Conservation (phyloP, 177 flowering plant species). For the Tripterygium wilfordii region DNA sequence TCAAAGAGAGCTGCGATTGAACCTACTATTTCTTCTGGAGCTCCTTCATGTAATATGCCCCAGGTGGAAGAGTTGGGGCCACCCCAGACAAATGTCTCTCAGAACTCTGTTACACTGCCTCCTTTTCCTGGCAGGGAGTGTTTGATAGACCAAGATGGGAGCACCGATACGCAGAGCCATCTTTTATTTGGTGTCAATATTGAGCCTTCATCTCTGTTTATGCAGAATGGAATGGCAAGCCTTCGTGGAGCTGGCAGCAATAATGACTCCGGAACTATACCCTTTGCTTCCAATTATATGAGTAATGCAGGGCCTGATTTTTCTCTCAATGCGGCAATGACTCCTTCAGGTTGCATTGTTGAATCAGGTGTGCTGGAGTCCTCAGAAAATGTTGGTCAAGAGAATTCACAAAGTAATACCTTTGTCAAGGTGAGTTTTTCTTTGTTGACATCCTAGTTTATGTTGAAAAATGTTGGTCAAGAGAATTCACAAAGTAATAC, state of each 20-base stretch:
- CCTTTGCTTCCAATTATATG: slow-evolving; percentile 49
- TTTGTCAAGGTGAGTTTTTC: slow-evolving; percentile 88
- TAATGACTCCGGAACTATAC: slow-evolving; percentile 45
- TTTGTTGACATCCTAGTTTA: no score
- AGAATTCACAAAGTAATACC: slow-evolving; percentile 53
- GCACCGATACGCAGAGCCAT: slow-evolving; percentile 59
- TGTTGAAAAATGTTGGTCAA: slow-evolving; percentile 60
- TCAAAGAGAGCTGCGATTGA: slow-evolving; percentile 62
- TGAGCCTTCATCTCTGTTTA: slow-evolving; percentile 63
- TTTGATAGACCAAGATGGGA: slow-evolving; percentile 47
- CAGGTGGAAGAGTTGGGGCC: slow-evolving; percentile 50
- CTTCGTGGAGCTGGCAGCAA: slow-evolving; percentile 52
- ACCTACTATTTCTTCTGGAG: slow-evolving; percentile 41
- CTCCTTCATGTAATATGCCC: slow-evolving; percentile 35
- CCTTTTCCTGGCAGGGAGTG: slow-evolving; percentile 93
- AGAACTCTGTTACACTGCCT: slow-evolving; percentile 53
- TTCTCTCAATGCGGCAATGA: slow-evolving; percentile 47
- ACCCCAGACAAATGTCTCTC: slow-evolving; percentile 38
- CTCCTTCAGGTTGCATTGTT: slow-evolving; percentile 60
- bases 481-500: slow-evolving; percentile 54
- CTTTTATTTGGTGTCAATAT: slow-evolving; percentile 78
- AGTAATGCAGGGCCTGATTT: slow-evolving; percentile 48
- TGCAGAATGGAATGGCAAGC: slow-evolving; percentile 67
- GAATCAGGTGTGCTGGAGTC: slow-evolving; percentile 75
- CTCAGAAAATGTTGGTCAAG: slow-evolving; percentile 61